These are phyloP conservation scores for Candida odintsovae DNA, from an alignment of 805 yeast genomes.

Conservation along the genomic window DNA sequence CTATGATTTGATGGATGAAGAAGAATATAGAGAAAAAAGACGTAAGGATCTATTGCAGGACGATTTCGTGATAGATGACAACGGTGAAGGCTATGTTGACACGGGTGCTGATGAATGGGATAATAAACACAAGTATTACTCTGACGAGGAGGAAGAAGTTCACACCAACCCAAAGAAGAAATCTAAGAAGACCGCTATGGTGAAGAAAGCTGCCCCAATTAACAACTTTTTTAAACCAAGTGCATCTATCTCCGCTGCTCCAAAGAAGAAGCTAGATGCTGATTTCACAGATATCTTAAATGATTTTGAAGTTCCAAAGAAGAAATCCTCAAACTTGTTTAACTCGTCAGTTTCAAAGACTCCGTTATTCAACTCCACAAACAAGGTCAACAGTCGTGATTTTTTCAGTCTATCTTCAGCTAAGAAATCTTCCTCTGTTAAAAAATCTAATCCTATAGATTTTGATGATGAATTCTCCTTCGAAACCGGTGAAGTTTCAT, in stretches of 20 bases:
- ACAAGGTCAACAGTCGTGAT: slow-evolving; percentile 21
- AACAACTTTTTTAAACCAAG: slow-evolving; percentile 47
- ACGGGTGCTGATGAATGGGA: slow-evolving; percentile 93
- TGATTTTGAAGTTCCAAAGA: slow-evolving; percentile 19
- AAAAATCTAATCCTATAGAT: slow-evolving; percentile 16
- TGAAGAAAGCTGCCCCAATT: slow-evolving; percentile 41
- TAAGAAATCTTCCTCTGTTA: slow-evolving; percentile 24
- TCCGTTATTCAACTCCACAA: slow-evolving; percentile 22
- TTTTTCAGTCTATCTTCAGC: slow-evolving; percentile 18
- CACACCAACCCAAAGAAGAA: slow-evolving; percentile 8
- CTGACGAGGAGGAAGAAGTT: slow-evolving; percentile 43
- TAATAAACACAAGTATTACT: slow-evolving; percentile 40
- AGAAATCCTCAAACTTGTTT: slow-evolving; percentile 13
- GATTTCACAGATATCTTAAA: slow-evolving; percentile 67
- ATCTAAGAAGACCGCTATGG: slow-evolving; percentile 14
- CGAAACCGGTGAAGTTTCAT: slow-evolving; percentile 21
- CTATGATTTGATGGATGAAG: slow-evolving; percentile 87
- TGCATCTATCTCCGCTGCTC: slow-evolving; percentile 16
- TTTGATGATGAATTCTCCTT: slow-evolving; percentile 27
- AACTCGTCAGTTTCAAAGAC: slow-evolving; percentile 10
- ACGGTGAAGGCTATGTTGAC: slow-evolving; percentile 91
- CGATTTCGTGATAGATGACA: slow-evolving; percentile 91
- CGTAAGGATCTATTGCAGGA: slow-evolving; percentile 79
- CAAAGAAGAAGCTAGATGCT: slow-evolving; percentile 40
- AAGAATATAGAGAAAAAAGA: slow-evolving; percentile 66